These are phyloP conservation scores for Colletotrichum acutatum DNA, from an alignment of 2,329 filamentous ascomycete species.

Conservation along the genomic window DNA sequence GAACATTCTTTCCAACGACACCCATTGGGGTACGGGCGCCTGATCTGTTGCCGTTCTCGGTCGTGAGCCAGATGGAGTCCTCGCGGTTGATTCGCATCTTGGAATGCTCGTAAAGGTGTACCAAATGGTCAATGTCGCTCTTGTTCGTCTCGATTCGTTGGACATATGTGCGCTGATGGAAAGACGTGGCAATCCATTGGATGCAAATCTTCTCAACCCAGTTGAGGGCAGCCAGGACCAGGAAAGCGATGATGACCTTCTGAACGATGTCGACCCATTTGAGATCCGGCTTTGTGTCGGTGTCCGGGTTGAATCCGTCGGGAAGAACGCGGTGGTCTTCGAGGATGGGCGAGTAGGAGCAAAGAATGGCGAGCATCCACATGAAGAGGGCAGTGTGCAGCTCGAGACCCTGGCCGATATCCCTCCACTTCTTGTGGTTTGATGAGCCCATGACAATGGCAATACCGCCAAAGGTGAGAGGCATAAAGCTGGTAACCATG, in stretches of 20 bases:
- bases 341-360: slow-evolving; percentile 88
- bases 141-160: slow-evolving; percentile 94
- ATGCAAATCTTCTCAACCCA: slow-evolving; percentile 93
- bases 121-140: slow-evolving; percentile 77
- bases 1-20: slow-evolving; percentile 79
- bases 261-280: slow-evolving; percentile 83
- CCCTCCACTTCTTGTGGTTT: slow-evolving; percentile 92
- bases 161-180: slow-evolving; percentile 90
- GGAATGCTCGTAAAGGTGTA: slow-evolving; percentile 73
- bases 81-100: slow-evolving; percentile 75
- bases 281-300: slow-evolving; percentile 52
- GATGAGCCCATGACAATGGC: slow-evolving; percentile 83
- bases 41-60: slow-evolving; percentile 53
- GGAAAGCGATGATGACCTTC: slow-evolving; percentile 87
- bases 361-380: slow-evolving; percentile 88
- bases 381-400: slow-evolving; percentile 88
- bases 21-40: slow-evolving; percentile 80
- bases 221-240: slow-evolving; percentile 83
- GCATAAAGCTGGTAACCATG: slow-evolving; percentile 63
- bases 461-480: slow-evolving; percentile 57
- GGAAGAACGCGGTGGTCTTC: slow-evolving; percentile 62
- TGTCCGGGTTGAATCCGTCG: slow-evolving; percentile 51
- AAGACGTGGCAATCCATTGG: slow-evolving; percentile 92
- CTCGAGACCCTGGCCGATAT: slow-evolving; percentile 87
- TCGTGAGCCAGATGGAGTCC: slow-evolving; percentile 60